Evolutionary conservation across 306 rosid genomes (phyloP), one percentile per base, ranked within the genome.

Genomic region (Prosopis cineraria): DNA sequence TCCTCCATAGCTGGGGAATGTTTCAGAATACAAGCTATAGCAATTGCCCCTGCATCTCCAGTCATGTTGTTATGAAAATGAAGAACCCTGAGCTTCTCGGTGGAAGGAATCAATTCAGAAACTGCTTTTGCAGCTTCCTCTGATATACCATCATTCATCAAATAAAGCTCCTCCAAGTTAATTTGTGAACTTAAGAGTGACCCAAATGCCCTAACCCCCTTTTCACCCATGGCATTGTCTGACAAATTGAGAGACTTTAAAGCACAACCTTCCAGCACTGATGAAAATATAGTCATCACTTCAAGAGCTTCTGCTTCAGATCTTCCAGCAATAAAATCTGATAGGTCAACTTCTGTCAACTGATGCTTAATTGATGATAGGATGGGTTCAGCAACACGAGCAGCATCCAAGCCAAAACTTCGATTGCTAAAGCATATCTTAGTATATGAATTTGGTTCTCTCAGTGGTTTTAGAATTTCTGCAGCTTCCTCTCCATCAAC

Each of bases 61-160:
- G 72, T 67, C 72, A 67, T 67, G 80, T 91, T 93, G 76, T 89
- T 93, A 80, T 93, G 95, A 78, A 93, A 93, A 73, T 89, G 97
- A 87, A 93, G 97, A 75, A 93, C 88, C 84, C 79, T 85, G 59
- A 93, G 94, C 86, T 81, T 93, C 82, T 89, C 86, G 1, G 97
- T 91, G 58, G 98, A 91, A 74, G 98, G 93, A 74, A 93, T 89
- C 78, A 93, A 82, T 85, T 89, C 96, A 84, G 88, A 80, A 78
- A 93, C 89, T 64, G 97, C 93, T 78, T 90, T 87, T 70, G 98
- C 97, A 68, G 97, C 97, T 91, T 93, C 98, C 86, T 93, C 94
- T 77, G 98, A 93, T 67, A 93, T 89, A 59, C 98, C 98, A 71
- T 88, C 98, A 83, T 93, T 93, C 91, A 93, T 87, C 87, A 93